Evolutionary conservation across 225 moss, liverwort and hornwort genomes (phyloP), one percentile per base, ranked within the genome.

Genomic region (Polytrichum formosum): DNA sequence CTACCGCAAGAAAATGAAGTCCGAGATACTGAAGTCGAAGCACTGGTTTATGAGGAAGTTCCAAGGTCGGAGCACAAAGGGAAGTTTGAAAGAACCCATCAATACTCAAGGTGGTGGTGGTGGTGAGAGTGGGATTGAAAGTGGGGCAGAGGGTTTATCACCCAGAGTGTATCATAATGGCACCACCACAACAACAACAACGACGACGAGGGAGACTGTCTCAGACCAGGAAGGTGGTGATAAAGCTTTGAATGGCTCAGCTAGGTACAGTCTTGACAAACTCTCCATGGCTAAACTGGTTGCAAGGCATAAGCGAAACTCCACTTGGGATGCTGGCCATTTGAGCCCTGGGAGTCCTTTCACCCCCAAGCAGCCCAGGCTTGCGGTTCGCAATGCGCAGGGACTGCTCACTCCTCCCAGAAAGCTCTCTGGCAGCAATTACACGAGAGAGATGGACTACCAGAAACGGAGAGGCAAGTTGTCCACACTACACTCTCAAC

Each of bases 361-460:
- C 59, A 74, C 77, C 20, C 77, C 79, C 8, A 79, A 67, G 72
- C 79, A 77, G 72, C 82, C 79, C 8, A 72, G 66, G 53, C 63
- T 82, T 72, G 74, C 72, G 16, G 53, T 64, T 5, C 72, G 77
- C 54, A 77, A 82, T 18, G 77, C 79, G 10, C 79, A 82, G 25
- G 70, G 54, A 27, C 20, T 85, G 72, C 79, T 85, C 20, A 75
- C 74, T n/a, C 85, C 82, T 72, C 85, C 85, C 1, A 85, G 74
- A 69, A 69, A 65, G 53, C 79, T 85, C 16, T 26, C 66, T 13
- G 71, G 63, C 22, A 73, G 72, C 46, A 13, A 46, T 16, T 46
- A 13, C 46, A 6, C 54, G 53, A 33, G 69, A 22, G 66, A 65
- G 1, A 59, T 69, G 30, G 77, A 75, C 1, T 74, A 76, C 28